Evolutionary conservation across 805 yeast genomes (phyloP), one percentile per base, ranked within the genome.

Genomic region (Nakazawaea pomicola): DNA sequence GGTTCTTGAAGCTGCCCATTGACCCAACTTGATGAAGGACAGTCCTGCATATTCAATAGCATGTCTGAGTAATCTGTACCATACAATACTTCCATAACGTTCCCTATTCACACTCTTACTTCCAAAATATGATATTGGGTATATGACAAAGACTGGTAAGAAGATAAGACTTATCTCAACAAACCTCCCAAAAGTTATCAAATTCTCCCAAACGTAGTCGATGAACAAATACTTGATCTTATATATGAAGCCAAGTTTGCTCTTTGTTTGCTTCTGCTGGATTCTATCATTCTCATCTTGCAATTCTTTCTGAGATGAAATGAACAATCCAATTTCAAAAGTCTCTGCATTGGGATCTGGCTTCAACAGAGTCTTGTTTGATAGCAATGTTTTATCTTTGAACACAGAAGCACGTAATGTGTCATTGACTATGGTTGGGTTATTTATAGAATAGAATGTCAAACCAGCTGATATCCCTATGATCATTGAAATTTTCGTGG

Each of bases 1-100:
- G 0, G 95, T 86, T 60, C 99, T 75, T 9, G 96, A 84, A 2
- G 97, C 97, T 0, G 99, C 99, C 99, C 99, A 93, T 65, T 93
- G 99, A 3, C 98, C 99, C 43, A 93, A 72, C 60, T 87, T 84
- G 43, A 84, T 80, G 57, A 84, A 93, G 3, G 96, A 83, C 3
- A 98, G 95, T 1, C 99, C 99, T 0, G 96, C 96, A 14, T 67
- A 47, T 59, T 91, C 96, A 44, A 93, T 76, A 1, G 83, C 65
- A 56, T 73, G 60, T 36, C 87, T 70, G 16, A 91, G 62, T 35
- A 78, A 61, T 40, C 62, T 61, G 60, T 74, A 90, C 96, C 97
- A 91, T 16, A 78, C 30, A 15, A 71, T 51, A 1, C 85, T 74
- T 0, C 96, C 96, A 3, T 70, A 54, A 25, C 81, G 68, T 16